These are phyloP conservation scores for Debaryomyces sp. DNA, from an alignment of 1,139 yeast genomes.

Conservation along the genomic window DNA sequence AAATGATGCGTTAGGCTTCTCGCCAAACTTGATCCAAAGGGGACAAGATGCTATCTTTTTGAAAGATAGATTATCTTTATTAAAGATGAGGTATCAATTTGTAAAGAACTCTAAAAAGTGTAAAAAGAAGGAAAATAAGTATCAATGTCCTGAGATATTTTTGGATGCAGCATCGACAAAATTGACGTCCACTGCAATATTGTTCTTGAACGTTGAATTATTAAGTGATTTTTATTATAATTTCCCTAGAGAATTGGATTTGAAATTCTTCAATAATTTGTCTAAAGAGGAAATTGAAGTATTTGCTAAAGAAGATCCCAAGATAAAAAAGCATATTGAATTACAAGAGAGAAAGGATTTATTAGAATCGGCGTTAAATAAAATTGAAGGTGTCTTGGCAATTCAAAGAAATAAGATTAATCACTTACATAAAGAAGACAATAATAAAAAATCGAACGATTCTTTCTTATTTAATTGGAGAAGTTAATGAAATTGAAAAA, in stretches of 20 bases:
- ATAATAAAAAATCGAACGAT: constrained; percentile 8
- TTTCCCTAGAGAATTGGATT: constrained; percentile 92
- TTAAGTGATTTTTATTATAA: constrained; percentile 93
- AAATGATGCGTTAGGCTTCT: constrained; percentile 76
- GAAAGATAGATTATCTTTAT: constrained; percentile 69
- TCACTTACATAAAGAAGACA: constrained; percentile 7
- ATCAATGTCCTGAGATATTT: constrained; percentile 92
- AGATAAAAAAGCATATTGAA: constrained; percentile 85
- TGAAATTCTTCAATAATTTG: constrained; percentile 63
- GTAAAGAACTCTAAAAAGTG: constrained; percentile 74
- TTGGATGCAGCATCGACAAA: constrained; percentile 92
- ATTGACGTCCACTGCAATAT: constrained; percentile 87
- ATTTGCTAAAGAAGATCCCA: constrained; percentile 95
- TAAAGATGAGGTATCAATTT: constrained; percentile 76
- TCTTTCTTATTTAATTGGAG: constrained; percentile 15
- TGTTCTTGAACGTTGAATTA: constrained; percentile 90
- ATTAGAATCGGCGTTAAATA: constrained; percentile 77
- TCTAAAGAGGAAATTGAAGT: constrained; percentile 77
- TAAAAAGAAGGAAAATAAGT: constrained; percentile 76
- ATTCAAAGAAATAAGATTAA: constrained; percentile 51
- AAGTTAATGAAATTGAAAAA: not conserved
- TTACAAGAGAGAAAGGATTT: constrained; percentile 90
- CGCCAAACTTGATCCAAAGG: constrained; percentile 65
- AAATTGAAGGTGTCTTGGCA: constrained; percentile 87
- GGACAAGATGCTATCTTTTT: constrained; percentile 89